Evolutionary conservation across 2,329 filamentous ascomycete genomes (phyloP).

Genomic region (Amylocarpus encephaloides): DNA sequence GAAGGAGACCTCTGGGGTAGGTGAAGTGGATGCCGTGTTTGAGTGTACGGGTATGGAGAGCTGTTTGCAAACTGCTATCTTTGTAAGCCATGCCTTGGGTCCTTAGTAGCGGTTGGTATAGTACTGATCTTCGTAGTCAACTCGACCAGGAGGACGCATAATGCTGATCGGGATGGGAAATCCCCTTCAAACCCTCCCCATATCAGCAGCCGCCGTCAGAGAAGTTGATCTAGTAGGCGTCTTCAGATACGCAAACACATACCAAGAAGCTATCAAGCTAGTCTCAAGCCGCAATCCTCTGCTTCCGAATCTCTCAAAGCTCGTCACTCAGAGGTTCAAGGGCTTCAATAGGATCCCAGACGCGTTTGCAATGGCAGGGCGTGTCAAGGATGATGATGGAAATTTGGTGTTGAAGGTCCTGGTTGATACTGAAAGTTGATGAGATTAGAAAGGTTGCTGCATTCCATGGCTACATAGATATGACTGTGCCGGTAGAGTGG

Average conservation of each 20-base stretch:
- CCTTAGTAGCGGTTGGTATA: too few relatives aligned
- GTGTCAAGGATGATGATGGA: neutral
- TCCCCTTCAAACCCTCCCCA: slow-evolving; percentile 61
- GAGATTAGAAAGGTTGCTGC: too few relatives aligned
- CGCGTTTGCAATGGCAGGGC: neutral
- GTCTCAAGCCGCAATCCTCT: neutral
- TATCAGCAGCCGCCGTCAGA: slow-evolving; percentile 37
- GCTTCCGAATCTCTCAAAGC: neutral
- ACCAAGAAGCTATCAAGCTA: neutral
- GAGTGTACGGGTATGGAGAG: slow-evolving; percentile 54
- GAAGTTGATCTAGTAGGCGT: slow-evolving; percentile 8
- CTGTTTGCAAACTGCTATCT: slow-evolving; percentile 51
- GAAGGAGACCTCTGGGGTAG: slow-evolving; percentile 49
- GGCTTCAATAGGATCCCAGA: neutral
- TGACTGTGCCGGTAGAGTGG: too few relatives aligned
- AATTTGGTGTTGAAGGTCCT: neutral
- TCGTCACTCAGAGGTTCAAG: neutral
- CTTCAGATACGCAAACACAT: slow-evolving; percentile 8
- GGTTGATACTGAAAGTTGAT: neutral
- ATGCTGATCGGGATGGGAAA: slow-evolving; percentile 70
- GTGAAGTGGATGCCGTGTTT: slow-evolving; percentile 60
- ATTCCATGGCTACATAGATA: too few relatives aligned
- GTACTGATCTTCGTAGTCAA: slow-evolving; percentile 42
- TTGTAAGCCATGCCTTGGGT: slow-evolving; percentile 63
- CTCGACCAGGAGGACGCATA: slow-evolving; percentile 26